These are phyloP conservation scores for Berberis vulgaris DNA, from an alignment of 164 flowering plant genomes.

Conservation along the genomic window DNA sequence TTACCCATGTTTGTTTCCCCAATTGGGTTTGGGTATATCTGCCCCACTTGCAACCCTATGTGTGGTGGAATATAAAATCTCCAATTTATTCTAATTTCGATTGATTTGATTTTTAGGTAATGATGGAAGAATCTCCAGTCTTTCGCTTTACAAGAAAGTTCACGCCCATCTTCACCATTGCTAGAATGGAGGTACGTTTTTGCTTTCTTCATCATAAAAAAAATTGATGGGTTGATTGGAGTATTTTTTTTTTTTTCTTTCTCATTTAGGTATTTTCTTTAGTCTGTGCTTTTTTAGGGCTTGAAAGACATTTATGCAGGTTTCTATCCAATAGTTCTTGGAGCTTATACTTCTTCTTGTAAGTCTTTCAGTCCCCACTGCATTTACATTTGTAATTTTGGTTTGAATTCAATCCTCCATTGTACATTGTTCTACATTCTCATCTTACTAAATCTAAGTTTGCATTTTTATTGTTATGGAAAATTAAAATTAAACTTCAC, in stretches of 20 bases:
- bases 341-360: slow-evolving; percentile 92
- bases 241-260: not conserved
- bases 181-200: slow-evolving; percentile 68
- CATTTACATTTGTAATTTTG: not conserved
- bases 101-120: slow-evolving; percentile 33
- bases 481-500: slow-evolving; percentile 72
- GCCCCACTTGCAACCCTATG: too few relatives aligned
- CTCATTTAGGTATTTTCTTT: too few relatives aligned
- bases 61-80: too few relatives aligned
- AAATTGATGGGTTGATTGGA: too few relatives aligned
- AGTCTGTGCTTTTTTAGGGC: slow-evolving; percentile 39
- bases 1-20: too few relatives aligned
- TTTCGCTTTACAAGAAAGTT: slow-evolving; percentile 64
- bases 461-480: slow-evolving; percentile 37
- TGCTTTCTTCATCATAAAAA: not conserved
- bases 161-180: slow-evolving; percentile 82
- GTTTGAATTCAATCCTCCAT: too few relatives aligned
- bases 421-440: too few relatives aligned
- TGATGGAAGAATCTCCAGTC: slow-evolving; percentile 54
- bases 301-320: slow-evolving; percentile 90
- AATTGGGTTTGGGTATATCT: too few relatives aligned
- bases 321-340: slow-evolving; percentile 83
- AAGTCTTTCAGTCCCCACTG: slow-evolving; percentile 19
- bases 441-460: not conserved
- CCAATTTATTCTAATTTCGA: too few relatives aligned